Percentiles rank a stretch among this genome's conserved stretches.
Conservation (phyloP, 1,139 yeast genomes). For the Yamadazyma jaroonii region DNA sequence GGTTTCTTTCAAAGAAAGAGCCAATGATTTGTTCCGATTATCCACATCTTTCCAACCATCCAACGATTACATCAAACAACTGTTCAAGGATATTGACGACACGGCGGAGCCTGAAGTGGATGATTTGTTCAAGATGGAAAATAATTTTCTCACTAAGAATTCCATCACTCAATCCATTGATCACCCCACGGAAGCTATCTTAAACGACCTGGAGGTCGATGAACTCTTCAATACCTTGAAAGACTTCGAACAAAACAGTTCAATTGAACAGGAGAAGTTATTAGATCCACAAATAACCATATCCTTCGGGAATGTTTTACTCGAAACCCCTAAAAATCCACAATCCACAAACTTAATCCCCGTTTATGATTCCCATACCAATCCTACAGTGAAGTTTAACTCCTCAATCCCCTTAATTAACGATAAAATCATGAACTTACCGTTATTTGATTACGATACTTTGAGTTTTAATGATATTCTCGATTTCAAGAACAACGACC, state of each 20-base stretch:
- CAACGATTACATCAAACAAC: slow-evolving; percentile 1
- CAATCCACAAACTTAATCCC: not conserved
- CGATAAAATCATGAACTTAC: slow-evolving; percentile 37
- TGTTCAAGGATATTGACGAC: slow-evolving; percentile 2
- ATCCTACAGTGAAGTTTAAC: slow-evolving; percentile 25
- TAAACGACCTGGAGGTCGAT: slow-evolving; percentile 13
- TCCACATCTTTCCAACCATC: not conserved
- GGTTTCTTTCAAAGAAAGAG: slow-evolving; percentile 33
- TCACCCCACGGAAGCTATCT: slow-evolving; percentile 1
- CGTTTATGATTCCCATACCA: slow-evolving; percentile 11
- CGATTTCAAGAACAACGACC: slow-evolving; percentile 25
- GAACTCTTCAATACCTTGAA: slow-evolving; percentile 14
- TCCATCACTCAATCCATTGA: slow-evolving; percentile 8
- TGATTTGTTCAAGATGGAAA: not conserved
- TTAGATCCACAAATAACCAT: slow-evolving; percentile 31
- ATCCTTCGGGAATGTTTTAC: slow-evolving; percentile 37
- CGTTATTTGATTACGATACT: slow-evolving; percentile 21
- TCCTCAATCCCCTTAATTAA: slow-evolving; percentile 41
- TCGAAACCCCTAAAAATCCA: slow-evolving; percentile 14
- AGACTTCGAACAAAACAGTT: slow-evolving; percentile 1
- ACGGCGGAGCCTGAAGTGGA: not conserved
- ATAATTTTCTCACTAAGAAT: not conserved
- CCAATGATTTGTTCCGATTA: slow-evolving; percentile 19
- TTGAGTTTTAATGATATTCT: slow-evolving; percentile 20
- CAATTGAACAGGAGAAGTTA: slow-evolving; percentile 10